Percentiles rank a stretch among this genome's conserved stretches.
phyloP scores from a whole-genome alignment of 2,329 filamentous ascomycete genomes.

The Didymella pomorum region DNA sequence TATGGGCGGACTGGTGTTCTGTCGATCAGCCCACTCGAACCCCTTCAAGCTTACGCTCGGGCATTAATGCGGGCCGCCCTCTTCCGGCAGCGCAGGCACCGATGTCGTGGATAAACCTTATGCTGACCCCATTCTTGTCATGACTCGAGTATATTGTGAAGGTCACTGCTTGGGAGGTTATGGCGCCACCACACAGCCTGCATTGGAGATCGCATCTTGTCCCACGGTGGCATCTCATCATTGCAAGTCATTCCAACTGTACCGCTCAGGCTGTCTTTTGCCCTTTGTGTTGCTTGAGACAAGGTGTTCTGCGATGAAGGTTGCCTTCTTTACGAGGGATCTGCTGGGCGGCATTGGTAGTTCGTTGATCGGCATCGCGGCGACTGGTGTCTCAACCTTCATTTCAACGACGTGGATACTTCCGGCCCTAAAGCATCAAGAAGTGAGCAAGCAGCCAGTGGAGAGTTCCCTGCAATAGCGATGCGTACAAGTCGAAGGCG shows the following conservation, averaged over 20 bases:
- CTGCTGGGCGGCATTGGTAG: not conserved
- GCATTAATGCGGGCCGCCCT: not conserved
- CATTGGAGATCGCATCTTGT: not conserved
- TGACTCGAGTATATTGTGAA: slow-evolving; percentile 1
- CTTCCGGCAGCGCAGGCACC: not conserved
- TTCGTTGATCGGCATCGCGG: slow-evolving; percentile 2
- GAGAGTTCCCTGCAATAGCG: not conserved
- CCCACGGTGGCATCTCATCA: not conserved
- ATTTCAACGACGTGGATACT: not conserved
- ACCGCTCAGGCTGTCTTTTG: not conserved
- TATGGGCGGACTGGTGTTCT: not conserved
- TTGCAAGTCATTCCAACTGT: not conserved
- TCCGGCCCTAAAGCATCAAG: not conserved
- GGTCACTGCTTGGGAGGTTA: not conserved
- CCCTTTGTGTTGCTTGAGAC: not conserved
- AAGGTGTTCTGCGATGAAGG: not conserved
- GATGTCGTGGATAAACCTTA: not conserved
- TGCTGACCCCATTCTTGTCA: not conserved
- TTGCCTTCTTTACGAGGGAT: not conserved
- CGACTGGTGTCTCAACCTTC: not conserved
- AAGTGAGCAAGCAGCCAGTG: not conserved
- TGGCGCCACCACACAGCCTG: not conserved
- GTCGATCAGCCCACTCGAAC: not conserved
- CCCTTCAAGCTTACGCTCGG: not conserved
- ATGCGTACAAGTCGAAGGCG: not conserved